Evolutionary conservation across 2,329 filamentous ascomycete genomes (phyloP), one percentile per base, ranked within the genome.

Genomic region (Dactylella cylindrospora): DNA sequence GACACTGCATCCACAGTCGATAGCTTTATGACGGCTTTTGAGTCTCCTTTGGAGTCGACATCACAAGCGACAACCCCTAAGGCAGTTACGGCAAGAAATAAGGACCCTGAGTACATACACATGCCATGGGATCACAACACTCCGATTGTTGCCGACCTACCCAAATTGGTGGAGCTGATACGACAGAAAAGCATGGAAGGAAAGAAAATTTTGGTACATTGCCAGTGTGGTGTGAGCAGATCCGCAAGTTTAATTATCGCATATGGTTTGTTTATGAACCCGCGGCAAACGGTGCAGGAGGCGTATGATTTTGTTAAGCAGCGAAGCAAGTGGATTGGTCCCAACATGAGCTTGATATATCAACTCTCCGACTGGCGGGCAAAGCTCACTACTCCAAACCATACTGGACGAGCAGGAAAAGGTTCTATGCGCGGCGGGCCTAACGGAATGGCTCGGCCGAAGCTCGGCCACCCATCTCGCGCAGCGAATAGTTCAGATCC

Each of bases 281-380:
- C 87, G 1, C 79, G 83, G 4, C 74, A 89, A 68, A 88, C 80
- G 67, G 86, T 91, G 47, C 90, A 91, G 69, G 86, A 91, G 71
- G 86, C 88, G 2, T 93, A 93, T 70, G 83, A 89, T 70, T 80
- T 84, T 2, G 87, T 88, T 2, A 89, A 94, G 73, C 79, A 81
- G 49, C 86, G 86, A 74, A 93, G 88, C 72, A 83, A 80, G 70
- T 94, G 88, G 88, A 91, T 94, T 68, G 90, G 88, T 57, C 88
- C 88, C 0, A 94, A 94, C 72, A 94, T 94, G 88, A 88, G 88
- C 67, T 77, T 94, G 67, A 90, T 94, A 79, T 93, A 93, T 77
- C 90, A 88, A 67, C 76, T 94, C 40, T 68, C 67, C 17, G 68
- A 69, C 45, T 69, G 68, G 68, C 67, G 59, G 47, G 68, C 67